Conservation (phyloP, 2,329 filamentous ascomycete genomes). For the Dothistroma pini region DNA sequence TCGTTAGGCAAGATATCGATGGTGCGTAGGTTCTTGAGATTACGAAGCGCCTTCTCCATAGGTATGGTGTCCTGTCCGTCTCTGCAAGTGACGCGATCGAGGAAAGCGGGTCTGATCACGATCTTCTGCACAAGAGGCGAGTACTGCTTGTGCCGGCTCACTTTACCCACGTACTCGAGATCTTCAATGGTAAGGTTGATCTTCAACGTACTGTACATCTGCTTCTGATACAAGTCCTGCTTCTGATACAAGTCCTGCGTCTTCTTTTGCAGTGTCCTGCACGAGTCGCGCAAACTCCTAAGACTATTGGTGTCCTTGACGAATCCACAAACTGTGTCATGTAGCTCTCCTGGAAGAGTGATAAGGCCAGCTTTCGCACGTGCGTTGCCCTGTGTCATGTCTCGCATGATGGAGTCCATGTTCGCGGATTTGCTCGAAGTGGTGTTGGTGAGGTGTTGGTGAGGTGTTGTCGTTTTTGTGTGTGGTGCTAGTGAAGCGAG, state of each 20-base stretch:
- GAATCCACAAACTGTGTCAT: constrained; percentile 5
- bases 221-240: constrained; percentile 1
- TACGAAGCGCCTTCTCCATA: background rate
- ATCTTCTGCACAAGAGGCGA: constrained; percentile 5
- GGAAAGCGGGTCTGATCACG: background rate
- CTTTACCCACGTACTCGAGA: constrained; percentile 1
- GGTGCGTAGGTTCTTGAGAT: background rate
- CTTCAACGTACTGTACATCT: constrained; percentile 2
- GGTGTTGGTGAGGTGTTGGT: background rate
- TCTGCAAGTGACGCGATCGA: background rate
- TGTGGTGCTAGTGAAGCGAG: background rate
- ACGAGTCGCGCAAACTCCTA: background rate
- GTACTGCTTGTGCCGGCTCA: background rate
- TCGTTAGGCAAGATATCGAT: background rate
- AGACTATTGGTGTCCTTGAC: background rate
- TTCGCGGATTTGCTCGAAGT: background rate
- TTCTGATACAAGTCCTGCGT: background rate
- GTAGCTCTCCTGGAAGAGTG: constrained; percentile 1
- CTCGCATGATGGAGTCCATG: background rate
- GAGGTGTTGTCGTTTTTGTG: background rate
- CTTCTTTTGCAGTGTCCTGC: background rate
- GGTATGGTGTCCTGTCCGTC: background rate
- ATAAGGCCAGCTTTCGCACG: background rate
- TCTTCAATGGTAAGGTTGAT: constrained; percentile 2
- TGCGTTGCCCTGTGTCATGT: background rate